Percentiles rank a stretch among this genome's conserved stretches.
Conservation (phyloP, 495 filamentous ascomycete species). For the Cladorrhinum samala region DNA sequence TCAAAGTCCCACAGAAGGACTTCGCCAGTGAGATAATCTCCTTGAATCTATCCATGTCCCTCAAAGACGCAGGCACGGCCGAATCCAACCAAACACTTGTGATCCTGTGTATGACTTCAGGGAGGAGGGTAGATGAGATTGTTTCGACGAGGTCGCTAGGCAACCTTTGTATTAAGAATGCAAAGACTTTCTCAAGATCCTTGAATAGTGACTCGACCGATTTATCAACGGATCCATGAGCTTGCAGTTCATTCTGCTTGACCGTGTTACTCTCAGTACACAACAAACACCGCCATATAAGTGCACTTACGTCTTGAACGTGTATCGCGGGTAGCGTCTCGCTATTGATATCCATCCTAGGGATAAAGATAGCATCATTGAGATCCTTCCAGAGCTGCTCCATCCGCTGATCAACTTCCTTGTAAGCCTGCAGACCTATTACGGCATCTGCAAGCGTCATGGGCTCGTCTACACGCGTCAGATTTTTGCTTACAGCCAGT, state of each 20-base stretch:
- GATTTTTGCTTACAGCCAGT: constrained; percentile 5
- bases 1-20: constrained; percentile 57
- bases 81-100: constrained; percentile 68
- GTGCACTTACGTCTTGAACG: constrained; percentile 36
- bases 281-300: background rate
- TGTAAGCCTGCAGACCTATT: constrained; percentile 43
- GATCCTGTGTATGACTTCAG: constrained; percentile 56
- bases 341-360: constrained; percentile 38
- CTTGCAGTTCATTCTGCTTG: constrained; percentile 25
- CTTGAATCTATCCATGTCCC: constrained; percentile 64
- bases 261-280: constrained; percentile 15
- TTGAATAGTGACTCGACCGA: constrained; percentile 44
- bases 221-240: constrained; percentile 30
- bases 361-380: constrained; percentile 42
- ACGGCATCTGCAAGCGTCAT: constrained; percentile 44
- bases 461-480: constrained; percentile 37
- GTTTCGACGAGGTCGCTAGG: constrained; percentile 56
- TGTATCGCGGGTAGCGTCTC: constrained; percentile 27
- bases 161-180: constrained; percentile 58
- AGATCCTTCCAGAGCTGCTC: constrained; percentile 46
- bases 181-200: constrained; percentile 57
- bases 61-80: constrained; percentile 65
- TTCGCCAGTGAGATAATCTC: constrained; percentile 52
- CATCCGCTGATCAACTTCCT: constrained; percentile 47
- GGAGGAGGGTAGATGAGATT: constrained; percentile 62